phyloP scores from a whole-genome alignment of 2,329 filamentous ascomycete genomes.

The Beauveria rudraprayagi region DNA sequence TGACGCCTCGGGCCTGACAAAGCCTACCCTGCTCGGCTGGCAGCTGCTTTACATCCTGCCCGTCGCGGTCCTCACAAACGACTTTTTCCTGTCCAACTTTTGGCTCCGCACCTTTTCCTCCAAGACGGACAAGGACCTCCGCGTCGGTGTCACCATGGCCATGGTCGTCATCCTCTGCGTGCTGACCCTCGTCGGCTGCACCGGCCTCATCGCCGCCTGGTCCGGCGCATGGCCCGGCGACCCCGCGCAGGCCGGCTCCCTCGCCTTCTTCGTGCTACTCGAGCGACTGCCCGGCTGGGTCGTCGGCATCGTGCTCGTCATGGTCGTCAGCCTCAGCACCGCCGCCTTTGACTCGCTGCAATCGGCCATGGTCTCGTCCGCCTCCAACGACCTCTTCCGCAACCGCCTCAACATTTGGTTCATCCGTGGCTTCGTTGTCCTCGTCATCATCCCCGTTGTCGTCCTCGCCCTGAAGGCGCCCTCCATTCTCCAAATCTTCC shows the following conservation, averaged over 20 bases:
- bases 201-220: constrained; percentile 72
- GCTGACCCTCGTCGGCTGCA: constrained; percentile 62
- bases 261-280: constrained; percentile 69
- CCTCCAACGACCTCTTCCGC: constrained; percentile 76
- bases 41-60: constrained; percentile 80
- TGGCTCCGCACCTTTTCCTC: constrained; percentile 81
- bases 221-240: constrained; percentile 62
- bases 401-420: constrained; percentile 71
- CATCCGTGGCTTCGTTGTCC: constrained; percentile 60
- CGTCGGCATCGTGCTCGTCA: constrained; percentile 72
- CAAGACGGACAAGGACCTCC: constrained; percentile 69
- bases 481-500: constrained; percentile 70
- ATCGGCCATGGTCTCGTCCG: constrained; percentile 76
- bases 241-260: constrained; percentile 49
- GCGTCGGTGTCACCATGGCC: constrained; percentile 65
- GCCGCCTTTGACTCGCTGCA: constrained; percentile 76
- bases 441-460: constrained; percentile 66
- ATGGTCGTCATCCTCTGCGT: constrained; percentile 58
- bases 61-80: constrained; percentile 72
- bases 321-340: constrained; percentile 69
- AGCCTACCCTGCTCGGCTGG: constrained; percentile 67
- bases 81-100: constrained; percentile 79
- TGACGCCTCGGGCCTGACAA: constrained; percentile 58
- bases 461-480: constrained; percentile 67
- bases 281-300: constrained; percentile 69